Conservation (phyloP, 768 basidiomycete genomes). For the Psilocybe subaeruginosa region DNA sequence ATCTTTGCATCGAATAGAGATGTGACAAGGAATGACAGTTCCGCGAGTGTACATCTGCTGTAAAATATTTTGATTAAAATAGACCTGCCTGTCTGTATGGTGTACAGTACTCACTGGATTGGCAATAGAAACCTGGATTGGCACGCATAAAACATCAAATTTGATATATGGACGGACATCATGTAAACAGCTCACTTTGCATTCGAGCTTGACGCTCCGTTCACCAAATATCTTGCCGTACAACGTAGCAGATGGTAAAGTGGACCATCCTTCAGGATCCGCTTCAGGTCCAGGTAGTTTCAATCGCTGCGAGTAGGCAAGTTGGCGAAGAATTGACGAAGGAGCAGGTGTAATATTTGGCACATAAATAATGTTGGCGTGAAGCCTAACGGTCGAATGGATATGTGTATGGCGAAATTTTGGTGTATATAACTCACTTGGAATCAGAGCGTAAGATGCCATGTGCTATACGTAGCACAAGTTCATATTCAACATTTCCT, state of each 20-base stretch:
- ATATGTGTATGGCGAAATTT: neutral
- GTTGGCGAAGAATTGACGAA: constrained; percentile 33
- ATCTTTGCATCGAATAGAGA: constrained; percentile 32
- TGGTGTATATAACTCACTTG: constrained; percentile 30
- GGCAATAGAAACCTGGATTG: constrained; percentile 34
- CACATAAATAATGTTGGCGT: constrained; percentile 31
- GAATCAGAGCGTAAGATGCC: constrained; percentile 40
- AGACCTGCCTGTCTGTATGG: neutral
- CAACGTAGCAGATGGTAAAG: constrained; percentile 21
- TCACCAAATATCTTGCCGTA: constrained; percentile 24
- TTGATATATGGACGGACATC: neutral
- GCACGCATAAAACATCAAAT: neutral
- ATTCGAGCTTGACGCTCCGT: constrained; percentile 27
- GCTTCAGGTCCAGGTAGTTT: constrained; percentile 33
- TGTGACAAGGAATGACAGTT: constrained; percentile 37
- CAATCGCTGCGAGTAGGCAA: constrained; percentile 33
- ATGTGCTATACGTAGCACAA: constrained; percentile 38
- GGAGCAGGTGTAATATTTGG: constrained; percentile 34
- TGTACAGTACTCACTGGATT: constrained; percentile 31
- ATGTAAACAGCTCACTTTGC: constrained; percentile 25
- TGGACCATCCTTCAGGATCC: constrained; percentile 40
- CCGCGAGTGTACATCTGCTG: constrained; percentile 42
- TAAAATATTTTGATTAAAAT: neutral
- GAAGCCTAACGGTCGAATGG: constrained; percentile 14
- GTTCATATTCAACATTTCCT: constrained; percentile 39